Evolutionary conservation across 768 basidiomycete genomes (phyloP), one percentile per base, ranked within the genome.

Genomic region (Kockovaella imperatae): DNA sequence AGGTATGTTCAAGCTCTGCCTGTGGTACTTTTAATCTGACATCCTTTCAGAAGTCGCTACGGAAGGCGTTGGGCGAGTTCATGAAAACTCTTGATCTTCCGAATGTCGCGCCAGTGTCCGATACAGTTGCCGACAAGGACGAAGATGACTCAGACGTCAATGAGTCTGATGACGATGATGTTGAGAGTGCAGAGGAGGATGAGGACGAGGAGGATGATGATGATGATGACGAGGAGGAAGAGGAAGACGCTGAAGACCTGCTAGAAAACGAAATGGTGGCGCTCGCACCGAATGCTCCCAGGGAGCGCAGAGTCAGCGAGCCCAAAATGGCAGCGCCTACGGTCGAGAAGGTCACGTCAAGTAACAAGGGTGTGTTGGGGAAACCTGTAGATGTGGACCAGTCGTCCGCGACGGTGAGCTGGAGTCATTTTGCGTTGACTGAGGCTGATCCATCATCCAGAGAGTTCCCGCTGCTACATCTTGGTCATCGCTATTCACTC

Each of bases 131-230:
- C 5, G 59, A 53, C n/a, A 60, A 59, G 31, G 56, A 50, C 14
- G 51, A 62, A 15, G 45, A 78, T 77, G 62, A 72, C n/a, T n/a
- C n/a, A 77, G 43, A 75, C 73, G 26, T 75, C 74, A 53, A 77
- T 77, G 53, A 55, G n/a, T 58, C 55, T 1, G 54, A 52, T 4
- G 57, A 56, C 15, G 62, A 61, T 7, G 53, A 49, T 4, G 53
- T 70, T 23, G 70, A 68, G 20, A 21, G 23, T 21, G 7, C 8
- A 31, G 43, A 45, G 23, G 29, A 45, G 24, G 28, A 48, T 50
- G 51, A 39, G 41, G 14, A 52, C 43, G 26, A 47, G 41, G 30
- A 52, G 36, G 20, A 49, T 21, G 17, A 43, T n/a, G 41, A 56
- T 28, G 45, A 34, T 18, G 21, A 47, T 36, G 49, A 50, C 3